These are phyloP conservation scores for Aureobasidium subglaciale DNA, from an alignment of 2,329 filamentous ascomycete species.

Conservation along the genomic window DNA sequence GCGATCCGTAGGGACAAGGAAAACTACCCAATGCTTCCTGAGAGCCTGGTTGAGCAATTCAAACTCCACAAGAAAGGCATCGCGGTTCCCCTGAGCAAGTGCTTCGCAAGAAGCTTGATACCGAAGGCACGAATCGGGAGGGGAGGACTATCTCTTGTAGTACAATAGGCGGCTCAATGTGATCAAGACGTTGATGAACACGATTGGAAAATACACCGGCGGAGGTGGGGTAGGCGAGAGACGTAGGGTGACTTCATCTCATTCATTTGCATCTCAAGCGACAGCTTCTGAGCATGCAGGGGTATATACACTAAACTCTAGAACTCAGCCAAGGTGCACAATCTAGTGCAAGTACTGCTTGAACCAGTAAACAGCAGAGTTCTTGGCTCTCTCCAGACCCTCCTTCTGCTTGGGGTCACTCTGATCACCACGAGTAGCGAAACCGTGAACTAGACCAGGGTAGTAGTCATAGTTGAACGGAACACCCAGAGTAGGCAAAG, in stretches of 20 bases:
- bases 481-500: slow-evolving; percentile 33
- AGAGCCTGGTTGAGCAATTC: not conserved
- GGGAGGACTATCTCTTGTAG: not conserved
- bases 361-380: slow-evolving; percentile 18
- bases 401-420: slow-evolving; percentile 34
- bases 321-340: too few relatives aligned
- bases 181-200: too few relatives aligned
- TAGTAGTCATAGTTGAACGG: slow-evolving; percentile 47
- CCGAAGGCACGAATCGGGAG: not conserved
- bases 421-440: slow-evolving; percentile 37
- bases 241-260: too few relatives aligned
- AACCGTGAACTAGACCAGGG: slow-evolving; percentile 44
- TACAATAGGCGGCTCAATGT: too few relatives aligned
- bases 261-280: too few relatives aligned
- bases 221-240: too few relatives aligned
- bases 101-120: not conserved
- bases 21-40: not conserved
- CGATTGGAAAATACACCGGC: too few relatives aligned
- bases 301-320: not conserved
- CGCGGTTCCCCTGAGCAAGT: not conserved
- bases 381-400: slow-evolving; percentile 43
- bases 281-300: not conserved
- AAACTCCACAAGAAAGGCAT: not conserved
- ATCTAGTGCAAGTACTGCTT: slow-evolving; percentile 15
- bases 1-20: not conserved